Conservation (phyloP, 495 filamentous ascomycete genomes). For the Cercophora newfieldiana region DNA sequence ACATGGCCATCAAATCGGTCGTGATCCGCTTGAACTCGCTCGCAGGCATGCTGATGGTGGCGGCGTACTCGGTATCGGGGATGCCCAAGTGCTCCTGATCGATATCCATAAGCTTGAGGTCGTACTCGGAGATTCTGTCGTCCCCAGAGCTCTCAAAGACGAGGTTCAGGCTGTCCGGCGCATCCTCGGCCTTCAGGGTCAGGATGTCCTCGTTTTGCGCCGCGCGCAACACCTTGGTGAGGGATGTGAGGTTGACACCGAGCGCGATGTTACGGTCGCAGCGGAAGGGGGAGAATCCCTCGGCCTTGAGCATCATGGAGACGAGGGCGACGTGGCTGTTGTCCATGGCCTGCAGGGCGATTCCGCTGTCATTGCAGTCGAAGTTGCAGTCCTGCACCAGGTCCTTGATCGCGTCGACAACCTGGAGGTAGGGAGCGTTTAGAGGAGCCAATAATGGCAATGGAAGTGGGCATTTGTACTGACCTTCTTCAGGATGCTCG, state of each 20-base stretch:
- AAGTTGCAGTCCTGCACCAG: slow-evolving; percentile 99
- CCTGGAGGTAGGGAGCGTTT: slow-evolving; percentile 50
- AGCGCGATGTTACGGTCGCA: slow-evolving; percentile 99
- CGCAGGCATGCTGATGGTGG: slow-evolving; percentile 85
- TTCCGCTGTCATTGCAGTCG: slow-evolving; percentile 99
- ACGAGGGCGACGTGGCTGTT: slow-evolving; percentile 99
- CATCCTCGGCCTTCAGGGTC: slow-evolving; percentile 95
- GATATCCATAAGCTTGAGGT: slow-evolving; percentile 99
- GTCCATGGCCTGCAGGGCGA: slow-evolving; percentile 99
- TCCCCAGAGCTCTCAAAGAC: slow-evolving; percentile 88
- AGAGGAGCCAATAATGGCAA: background rate
- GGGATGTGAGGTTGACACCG: slow-evolving; percentile 91
- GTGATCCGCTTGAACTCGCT: slow-evolving; percentile 94
- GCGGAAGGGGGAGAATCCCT: slow-evolving; percentile 93
- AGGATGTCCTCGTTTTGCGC: slow-evolving; percentile 94
- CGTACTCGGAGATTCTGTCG: slow-evolving; percentile 94
- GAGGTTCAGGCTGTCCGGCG: slow-evolving; percentile 91
- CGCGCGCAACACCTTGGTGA: slow-evolving; percentile 95
- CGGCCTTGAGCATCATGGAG: slow-evolving; percentile 96
- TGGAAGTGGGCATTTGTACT: slow-evolving; percentile 10
- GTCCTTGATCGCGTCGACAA: slow-evolving; percentile 98
- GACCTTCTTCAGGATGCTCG: slow-evolving; percentile 93
- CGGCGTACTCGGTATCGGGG: slow-evolving; percentile 95
- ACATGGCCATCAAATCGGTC: slow-evolving; percentile 83
- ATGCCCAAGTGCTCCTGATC: slow-evolving; percentile 99